Conservation (phyloP, 164 flowering plant species). For the Akebia trifoliata region DNA sequence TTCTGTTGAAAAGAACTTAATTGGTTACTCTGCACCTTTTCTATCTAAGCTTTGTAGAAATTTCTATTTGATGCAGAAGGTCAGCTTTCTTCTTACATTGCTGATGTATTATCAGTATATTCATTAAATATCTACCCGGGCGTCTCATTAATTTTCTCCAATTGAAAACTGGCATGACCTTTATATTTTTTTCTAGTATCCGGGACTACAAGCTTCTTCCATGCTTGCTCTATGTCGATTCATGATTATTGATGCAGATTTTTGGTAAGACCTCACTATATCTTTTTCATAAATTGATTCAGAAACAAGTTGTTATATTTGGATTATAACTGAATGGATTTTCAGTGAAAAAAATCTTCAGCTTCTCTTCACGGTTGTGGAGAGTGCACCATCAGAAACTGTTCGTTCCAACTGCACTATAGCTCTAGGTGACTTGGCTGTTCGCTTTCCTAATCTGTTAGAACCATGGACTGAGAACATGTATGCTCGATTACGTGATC, state of each 20-base stretch:
- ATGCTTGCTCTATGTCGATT: slow-evolving; percentile 90
- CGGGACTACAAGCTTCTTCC: slow-evolving; percentile 82
- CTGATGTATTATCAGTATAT: background rate
- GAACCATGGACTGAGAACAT: slow-evolving; percentile 99
- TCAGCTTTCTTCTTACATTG: slow-evolving; percentile 19
- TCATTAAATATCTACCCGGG: background rate
- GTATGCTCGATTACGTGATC: slow-evolving; percentile 83
- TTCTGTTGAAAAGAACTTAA: slow-evolving; percentile 52
- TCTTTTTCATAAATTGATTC: background rate
- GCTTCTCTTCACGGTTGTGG: slow-evolving; percentile 95
- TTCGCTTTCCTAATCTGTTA: slow-evolving; percentile 93
- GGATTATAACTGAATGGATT: slow-evolving; percentile 19
- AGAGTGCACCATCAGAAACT: slow-evolving; percentile 77
- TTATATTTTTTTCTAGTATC: slow-evolving; percentile 44
- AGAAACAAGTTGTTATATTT: background rate
- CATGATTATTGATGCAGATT: slow-evolving; percentile 89
- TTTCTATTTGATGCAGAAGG: slow-evolving; percentile 83
- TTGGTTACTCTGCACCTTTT: slow-evolving; percentile 76
- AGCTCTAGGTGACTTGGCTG: slow-evolving; percentile 94
- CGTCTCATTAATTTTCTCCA: background rate
- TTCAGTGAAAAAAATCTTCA: slow-evolving; percentile 89
- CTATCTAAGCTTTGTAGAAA: slow-evolving; percentile 85
- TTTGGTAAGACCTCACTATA: slow-evolving; percentile 52
- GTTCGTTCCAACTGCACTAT: slow-evolving; percentile 95
- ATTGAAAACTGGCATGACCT: slow-evolving; percentile 12